Evolutionary conservation across 768 basidiomycete genomes (phyloP).

Genomic region (Rhodotorula graminis): DNA sequence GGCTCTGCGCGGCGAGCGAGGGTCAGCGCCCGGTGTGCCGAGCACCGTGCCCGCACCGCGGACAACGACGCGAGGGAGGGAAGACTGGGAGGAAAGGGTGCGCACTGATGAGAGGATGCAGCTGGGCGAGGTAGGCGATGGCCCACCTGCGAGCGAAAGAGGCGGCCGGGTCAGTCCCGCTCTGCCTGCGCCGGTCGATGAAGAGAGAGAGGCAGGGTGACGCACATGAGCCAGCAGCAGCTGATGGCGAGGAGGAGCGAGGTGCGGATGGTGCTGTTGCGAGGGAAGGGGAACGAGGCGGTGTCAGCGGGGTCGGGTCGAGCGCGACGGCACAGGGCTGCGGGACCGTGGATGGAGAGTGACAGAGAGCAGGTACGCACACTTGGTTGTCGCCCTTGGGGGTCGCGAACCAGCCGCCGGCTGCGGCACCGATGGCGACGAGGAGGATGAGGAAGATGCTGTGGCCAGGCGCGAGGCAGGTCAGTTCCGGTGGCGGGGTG

Average conservation of each 20-base stretch:
- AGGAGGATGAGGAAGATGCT: conserved; percentile 50
- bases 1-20: conserved; percentile 3
- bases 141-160: conserved; percentile 58
- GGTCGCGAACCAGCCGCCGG: conserved; percentile 57
- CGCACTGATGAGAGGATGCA: conserved; percentile 82
- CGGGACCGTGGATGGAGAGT: too few species aligned
- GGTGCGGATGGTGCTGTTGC: conserved; percentile 75
- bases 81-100: not conserved
- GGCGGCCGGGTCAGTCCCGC: not conserved
- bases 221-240: conserved; percentile 76
- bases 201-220: not conserved
- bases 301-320: not conserved
- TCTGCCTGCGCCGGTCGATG: too few species aligned
- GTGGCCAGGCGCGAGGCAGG: not conserved
- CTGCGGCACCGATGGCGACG: conserved; percentile 62
- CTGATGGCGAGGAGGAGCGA: conserved; percentile 69
- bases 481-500: too few species aligned
- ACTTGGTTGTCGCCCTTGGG: conserved; percentile 87
- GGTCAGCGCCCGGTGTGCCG: not conserved
- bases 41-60: not conserved
- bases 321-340: not conserved
- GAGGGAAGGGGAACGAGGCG: not conserved
- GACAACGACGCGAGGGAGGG: not conserved
- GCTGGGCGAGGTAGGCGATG: conserved; percentile 90
- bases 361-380: conserved; percentile 54